Conservation (phyloP, 352 stramenopile genomes). For the Globisporangium paroecandrum region DNA sequence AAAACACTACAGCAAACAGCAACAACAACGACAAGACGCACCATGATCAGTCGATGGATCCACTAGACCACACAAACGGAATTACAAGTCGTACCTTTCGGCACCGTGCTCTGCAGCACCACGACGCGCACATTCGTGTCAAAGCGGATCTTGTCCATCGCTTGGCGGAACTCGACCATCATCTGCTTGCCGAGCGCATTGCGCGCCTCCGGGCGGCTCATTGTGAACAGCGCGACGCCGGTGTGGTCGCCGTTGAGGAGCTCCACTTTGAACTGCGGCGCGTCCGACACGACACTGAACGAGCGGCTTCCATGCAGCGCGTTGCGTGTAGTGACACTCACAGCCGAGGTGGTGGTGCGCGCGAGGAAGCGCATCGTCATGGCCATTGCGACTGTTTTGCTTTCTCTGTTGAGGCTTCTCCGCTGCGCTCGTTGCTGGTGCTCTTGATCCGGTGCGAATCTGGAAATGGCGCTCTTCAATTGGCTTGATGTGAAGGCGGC, state of each 20-base stretch:
- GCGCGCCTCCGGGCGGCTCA: slow-evolving; percentile 64
- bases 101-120: slow-evolving; percentile 68
- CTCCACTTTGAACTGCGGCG: slow-evolving; percentile 57
- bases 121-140: slow-evolving; percentile 75
- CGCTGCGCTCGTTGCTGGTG: not conserved
- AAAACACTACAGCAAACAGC: slow-evolving; percentile 60
- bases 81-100: slow-evolving; percentile 31
- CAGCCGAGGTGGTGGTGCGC: not conserved
- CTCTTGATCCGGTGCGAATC: not conserved
- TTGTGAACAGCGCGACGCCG: slow-evolving; percentile 74
- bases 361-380: slow-evolving; percentile 16
- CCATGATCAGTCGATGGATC: not conserved
- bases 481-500: slow-evolving; percentile 8
- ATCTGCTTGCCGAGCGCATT: slow-evolving; percentile 82
- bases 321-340: not conserved
- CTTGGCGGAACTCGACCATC: slow-evolving; percentile 72
- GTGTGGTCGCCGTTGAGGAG: slow-evolving; percentile 48
- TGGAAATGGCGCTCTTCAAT: slow-evolving; percentile 10
- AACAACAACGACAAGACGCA: not conserved
- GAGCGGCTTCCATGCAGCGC: not conserved
- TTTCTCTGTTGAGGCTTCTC: not conserved
- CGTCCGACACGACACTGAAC: slow-evolving; percentile 19
- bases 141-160: slow-evolving; percentile 62
- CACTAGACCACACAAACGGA: not conserved
- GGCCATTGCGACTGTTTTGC: not conserved